Base-by-base conservation (phyloP, 1,284 basidiomycete genomes). In the Rhodotorula sp. region DNA sequence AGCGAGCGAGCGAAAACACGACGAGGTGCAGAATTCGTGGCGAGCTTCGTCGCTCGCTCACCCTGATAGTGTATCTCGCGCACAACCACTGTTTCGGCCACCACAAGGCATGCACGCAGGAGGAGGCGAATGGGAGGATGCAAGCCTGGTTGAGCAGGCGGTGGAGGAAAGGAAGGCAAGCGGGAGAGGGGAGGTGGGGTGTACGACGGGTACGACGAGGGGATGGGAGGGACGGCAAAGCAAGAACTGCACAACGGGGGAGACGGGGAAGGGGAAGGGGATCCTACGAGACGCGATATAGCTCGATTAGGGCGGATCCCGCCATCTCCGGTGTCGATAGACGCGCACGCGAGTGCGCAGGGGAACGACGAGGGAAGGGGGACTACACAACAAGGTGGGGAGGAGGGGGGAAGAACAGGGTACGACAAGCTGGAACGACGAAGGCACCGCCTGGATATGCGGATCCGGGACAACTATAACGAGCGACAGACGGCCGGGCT, bases 111-210 rank as follows among this genome's bases (percentile, higher is more conserved):
- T 21, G 44, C 44, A 21, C 46, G 29, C 12, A 17, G 12, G 25
- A 29, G 25, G 15, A 37, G 32, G 25, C 6, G n/a, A 27, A 27
- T 12, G 29, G 29, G 34, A 25, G 48, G 19, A 22, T 41, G 22
- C 19, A 61, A 62, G 27, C 61, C 61, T 53, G 51, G 61, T 54
- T 46, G 51, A 55, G 41, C 53, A 55, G 53, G 39, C 29, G 17
- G 17, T 22, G 25, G 29, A 57, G 41, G 53, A 32, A 32, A 55
- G 41, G 15, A 27, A 39, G 25, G 0, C 3, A 1, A 8, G 50
- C 15, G 15, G 15, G 13, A 15, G 27, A 29, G 13, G n/a, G n/a
- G 50, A 15, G 9, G 13, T 8, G 13, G 27, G 50, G 27, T 12
- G 17, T 12, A 13, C 50, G 9, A 15, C 17, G 13, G 44, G 41